Percentiles rank a stretch among this genome's conserved stretches.
phyloP scores from a whole-genome alignment of 306 rosid species.

The Parietaria judaica region DNA sequence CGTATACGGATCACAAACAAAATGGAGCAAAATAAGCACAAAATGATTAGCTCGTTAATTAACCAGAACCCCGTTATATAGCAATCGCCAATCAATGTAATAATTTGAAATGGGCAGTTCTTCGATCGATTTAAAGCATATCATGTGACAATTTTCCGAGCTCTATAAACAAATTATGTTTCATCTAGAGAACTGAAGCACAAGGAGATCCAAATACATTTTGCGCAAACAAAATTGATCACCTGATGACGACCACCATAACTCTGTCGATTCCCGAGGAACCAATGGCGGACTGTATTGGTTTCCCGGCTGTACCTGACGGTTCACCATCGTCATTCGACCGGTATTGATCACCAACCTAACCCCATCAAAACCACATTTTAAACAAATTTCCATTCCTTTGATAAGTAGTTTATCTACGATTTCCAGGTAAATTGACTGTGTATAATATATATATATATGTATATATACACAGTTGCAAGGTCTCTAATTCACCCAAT shows the following conservation, averaged over 20 bases:
- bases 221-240: not conserved
- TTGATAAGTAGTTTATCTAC: too few relatives aligned
- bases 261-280: slow-evolving; percentile 90
- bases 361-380: slow-evolving; percentile 3
- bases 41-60: too few relatives aligned
- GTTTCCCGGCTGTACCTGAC: slow-evolving; percentile 94
- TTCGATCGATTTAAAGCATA: not conserved
- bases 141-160: not conserved
- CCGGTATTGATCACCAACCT: slow-evolving; percentile 89
- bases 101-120: not conserved
- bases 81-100: too few relatives aligned
- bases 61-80: too few relatives aligned
- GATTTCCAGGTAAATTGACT: too few relatives aligned
- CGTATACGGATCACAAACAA: not conserved
- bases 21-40: too few relatives aligned
- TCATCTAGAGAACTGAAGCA: too few relatives aligned
- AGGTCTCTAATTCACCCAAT: too few relatives aligned
- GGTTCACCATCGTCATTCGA: slow-evolving; percentile 96
- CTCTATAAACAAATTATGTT: not conserved
- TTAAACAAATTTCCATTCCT: not conserved
- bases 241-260: slow-evolving; percentile 97
- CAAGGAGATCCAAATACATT: not conserved
- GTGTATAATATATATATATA: too few relatives aligned
- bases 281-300: slow-evolving; percentile 70
- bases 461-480: too few relatives aligned